Percentiles rank a stretch among this genome's conserved stretches.
phyloP scores from a whole-genome alignment of 2,329 filamentous ascomycete genomes.

The Paraconiothyrium sp. region DNA sequence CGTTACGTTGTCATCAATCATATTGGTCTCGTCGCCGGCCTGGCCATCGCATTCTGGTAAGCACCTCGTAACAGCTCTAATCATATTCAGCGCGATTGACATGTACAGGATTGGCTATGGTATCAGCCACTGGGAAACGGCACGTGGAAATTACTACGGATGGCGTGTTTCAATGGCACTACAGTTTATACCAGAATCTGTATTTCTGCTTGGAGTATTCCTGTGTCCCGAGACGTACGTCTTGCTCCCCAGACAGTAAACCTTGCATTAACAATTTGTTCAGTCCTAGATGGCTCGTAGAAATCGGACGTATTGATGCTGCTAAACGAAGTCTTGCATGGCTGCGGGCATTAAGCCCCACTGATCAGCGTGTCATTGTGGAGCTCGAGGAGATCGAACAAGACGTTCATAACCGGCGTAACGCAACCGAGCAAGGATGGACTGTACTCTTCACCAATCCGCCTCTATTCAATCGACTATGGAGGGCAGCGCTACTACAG shows the following conservation, averaged over 20 bases:
- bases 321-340: constrained; percentile 59
- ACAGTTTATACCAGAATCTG: constrained; percentile 61
- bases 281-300: constrained; percentile 68
- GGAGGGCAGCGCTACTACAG: constrained; percentile 66
- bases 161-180: constrained; percentile 65
- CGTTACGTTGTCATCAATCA: constrained; percentile 69
- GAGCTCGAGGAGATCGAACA: constrained; percentile 58
- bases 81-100: constrained; percentile 3
- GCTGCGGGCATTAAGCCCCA: constrained; percentile 55
- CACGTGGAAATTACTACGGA: constrained; percentile 57
- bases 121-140: constrained; percentile 62
- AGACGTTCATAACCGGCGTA: constrained; percentile 54
- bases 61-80: constrained; percentile 15
- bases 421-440: constrained; percentile 52
- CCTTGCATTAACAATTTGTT: constrained; percentile 6
- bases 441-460: constrained; percentile 61
- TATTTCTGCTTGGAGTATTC: constrained; percentile 62
- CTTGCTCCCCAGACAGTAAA: neutral
- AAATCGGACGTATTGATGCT: constrained; percentile 56
- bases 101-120: constrained; percentile 63
- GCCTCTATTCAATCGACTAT: constrained; percentile 62
- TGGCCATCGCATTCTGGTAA: constrained; percentile 66
- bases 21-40: constrained; percentile 65
- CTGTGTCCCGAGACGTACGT: constrained; percentile 65
- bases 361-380: constrained; percentile 45